Conservation (phyloP, 2,329 filamentous ascomycete genomes). For the Ophiocordyceps unilateralis region DNA sequence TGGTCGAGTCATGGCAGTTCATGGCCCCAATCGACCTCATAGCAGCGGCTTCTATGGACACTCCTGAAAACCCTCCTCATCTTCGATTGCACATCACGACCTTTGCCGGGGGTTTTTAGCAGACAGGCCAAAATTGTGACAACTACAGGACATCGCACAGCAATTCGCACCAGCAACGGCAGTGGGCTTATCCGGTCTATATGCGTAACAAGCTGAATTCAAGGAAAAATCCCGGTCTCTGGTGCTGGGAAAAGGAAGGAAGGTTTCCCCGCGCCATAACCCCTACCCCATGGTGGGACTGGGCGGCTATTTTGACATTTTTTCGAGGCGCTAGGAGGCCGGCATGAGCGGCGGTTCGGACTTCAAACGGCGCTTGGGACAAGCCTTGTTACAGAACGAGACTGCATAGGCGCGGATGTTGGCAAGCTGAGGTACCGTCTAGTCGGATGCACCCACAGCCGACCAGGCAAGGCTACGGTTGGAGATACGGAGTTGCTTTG, state of each 20-base stretch:
- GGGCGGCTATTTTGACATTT: neutral
- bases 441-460: constrained; percentile 6
- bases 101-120: neutral
- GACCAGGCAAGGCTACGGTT: neutral
- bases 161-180: neutral
- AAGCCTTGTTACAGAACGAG: constrained; percentile 16
- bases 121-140: neutral
- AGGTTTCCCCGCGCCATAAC: neutral
- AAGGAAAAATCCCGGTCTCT: neutral
- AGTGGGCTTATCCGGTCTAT: neutral
- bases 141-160: neutral
- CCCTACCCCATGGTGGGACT: neutral
- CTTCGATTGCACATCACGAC: too few species aligned
- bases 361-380: constrained; percentile 9
- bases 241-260: neutral
- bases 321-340: neutral
- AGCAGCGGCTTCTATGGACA: too few species aligned
- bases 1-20: too few species aligned
- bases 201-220: neutral
- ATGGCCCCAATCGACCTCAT: too few species aligned
- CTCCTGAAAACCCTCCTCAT: too few species aligned
- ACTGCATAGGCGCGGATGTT: too few species aligned
- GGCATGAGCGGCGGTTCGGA: neutral
- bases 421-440: neutral
- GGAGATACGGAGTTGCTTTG: neutral